Percentiles rank a stretch among this genome's conserved stretches.
Conservation (phyloP, 2,329 filamentous ascomycete species). For the Arthrobotrys sphaeroides region DNA sequence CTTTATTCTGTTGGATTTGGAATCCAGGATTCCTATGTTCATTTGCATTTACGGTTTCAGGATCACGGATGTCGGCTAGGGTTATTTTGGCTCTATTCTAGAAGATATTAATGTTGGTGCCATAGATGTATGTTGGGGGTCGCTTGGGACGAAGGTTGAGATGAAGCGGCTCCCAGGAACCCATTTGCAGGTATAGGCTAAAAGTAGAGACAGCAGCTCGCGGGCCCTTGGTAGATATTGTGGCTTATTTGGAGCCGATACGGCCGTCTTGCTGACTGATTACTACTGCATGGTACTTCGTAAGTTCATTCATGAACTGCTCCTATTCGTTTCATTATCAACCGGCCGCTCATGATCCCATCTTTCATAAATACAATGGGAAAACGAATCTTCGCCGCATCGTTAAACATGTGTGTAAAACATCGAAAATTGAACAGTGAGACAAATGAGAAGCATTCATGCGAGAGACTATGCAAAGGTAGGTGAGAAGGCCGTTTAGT, state of each 20-base stretch:
- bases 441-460: background rate
- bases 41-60: background rate
- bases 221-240: background rate
- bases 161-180: background rate
- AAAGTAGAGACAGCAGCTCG: background rate
- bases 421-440: slow-evolving; percentile 21
- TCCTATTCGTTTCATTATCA: slow-evolving; percentile 20
- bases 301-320: slow-evolving; percentile 8
- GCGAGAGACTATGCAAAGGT: background rate
- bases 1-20: too few relatives aligned
- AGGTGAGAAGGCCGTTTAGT: slow-evolving; percentile 62
- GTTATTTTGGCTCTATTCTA: background rate
- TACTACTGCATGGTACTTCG: too few relatives aligned
- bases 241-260: background rate
- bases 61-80: slow-evolving; percentile 20
- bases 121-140: background rate
- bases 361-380: slow-evolving; percentile 53
- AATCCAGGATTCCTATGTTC: background rate
- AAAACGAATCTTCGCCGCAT: slow-evolving; percentile 15
- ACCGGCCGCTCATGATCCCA: slow-evolving; percentile 23
- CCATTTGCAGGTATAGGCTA: background rate
- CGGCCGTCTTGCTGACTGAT: background rate
- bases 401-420: slow-evolving; percentile 47
- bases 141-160: background rate
- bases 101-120: background rate